These are phyloP conservation scores for Zygosaccharomyces siamensis DNA, from an alignment of 805 yeast genomes.

Conservation along the genomic window DNA sequence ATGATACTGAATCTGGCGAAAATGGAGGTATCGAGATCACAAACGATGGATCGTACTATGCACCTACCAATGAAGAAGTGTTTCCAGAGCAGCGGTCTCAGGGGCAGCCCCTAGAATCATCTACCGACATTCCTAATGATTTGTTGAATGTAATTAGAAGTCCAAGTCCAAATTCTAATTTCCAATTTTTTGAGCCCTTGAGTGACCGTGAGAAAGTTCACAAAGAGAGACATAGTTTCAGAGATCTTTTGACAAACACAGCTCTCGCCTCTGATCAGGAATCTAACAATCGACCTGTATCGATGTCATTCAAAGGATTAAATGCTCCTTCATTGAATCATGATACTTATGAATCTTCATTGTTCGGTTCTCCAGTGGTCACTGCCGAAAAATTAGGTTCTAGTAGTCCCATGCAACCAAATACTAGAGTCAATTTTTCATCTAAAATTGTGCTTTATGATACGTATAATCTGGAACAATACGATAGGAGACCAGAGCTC, in stretches of 20 bases:
- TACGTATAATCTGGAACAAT: conserved; percentile 76
- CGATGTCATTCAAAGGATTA: conserved; percentile 58
- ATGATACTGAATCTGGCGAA: background rate
- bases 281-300: conserved; percentile 34
- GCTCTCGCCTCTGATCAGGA: conserved; percentile 23
- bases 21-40: background rate
- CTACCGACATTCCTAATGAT: conserved; percentile 2
- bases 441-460: conserved; percentile 79
- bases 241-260: background rate
- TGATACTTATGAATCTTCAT: conserved; percentile 33
- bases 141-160: conserved; percentile 4
- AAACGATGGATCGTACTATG: background rate
- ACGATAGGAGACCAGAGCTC: conserved; percentile 87
- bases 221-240: conserved; percentile 2
- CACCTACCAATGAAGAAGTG: background rate
- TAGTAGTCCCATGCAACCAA: background rate
- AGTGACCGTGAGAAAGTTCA: background rate
- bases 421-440: conserved; percentile 54
- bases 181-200: background rate
- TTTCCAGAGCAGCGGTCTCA: background rate
- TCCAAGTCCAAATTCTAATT: conserved; percentile 1
- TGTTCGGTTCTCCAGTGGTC: conserved; percentile 39
- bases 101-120: background rate
- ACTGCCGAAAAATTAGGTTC: conserved; percentile 5
- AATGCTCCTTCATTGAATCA: conserved; percentile 52